Evolutionary conservation across 352 stramenopile genomes (phyloP), one percentile per base, ranked within the genome.

Genomic region (Globisporangium alternatum): DNA sequence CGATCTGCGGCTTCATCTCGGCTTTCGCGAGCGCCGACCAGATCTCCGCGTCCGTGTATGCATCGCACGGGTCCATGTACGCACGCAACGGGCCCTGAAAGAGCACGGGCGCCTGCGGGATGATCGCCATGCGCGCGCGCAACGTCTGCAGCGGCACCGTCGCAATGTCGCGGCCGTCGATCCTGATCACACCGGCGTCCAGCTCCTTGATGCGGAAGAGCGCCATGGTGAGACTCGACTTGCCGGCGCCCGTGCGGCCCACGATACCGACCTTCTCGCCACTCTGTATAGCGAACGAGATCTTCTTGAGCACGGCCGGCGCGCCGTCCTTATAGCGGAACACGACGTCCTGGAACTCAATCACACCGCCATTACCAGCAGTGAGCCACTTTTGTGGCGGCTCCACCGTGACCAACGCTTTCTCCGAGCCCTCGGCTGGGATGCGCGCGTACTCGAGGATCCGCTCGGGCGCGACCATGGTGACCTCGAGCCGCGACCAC

Each of bases 171-270:
- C 98, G 74, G n/a, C 92, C 95, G 75, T 98, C 95, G 60, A 99
- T 86, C 25, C 89, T 39, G 55, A 99, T 95, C 7, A 69, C 75
- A 21, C 96, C 96, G 30, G 74, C 78, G 59, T 88, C 86, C 37
- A 98, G 71, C 66, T 98, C 93, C 28, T 97, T 88, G 45, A 98
- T 76, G n/a, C 96, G 89, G 71, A 98, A 97, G 17, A 99, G 74
- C 30, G 92, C 90, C 56, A 92, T 82, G 13, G 90, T 90, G 13
- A 98, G 72, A 56, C 82, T 86, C 55, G 74, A 91, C 71, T 98
- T 95, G 61, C 90, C 90, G 19, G 77, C 79, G 30, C 90, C 89
- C 1, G 92, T 96, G 60, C 89, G 69, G 30, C 95, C 95, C 0
- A 98, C 88, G 15, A 99, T 86, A 33, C 92, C 96, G 61, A 96